A percentile compares a stretch with the other conserved stretches of the same genome.
These are phyloP conservation scores for Pelagophyceae sp. DNA, from an alignment of 352 stramenopile species.

Conservation along the genomic window DNA sequence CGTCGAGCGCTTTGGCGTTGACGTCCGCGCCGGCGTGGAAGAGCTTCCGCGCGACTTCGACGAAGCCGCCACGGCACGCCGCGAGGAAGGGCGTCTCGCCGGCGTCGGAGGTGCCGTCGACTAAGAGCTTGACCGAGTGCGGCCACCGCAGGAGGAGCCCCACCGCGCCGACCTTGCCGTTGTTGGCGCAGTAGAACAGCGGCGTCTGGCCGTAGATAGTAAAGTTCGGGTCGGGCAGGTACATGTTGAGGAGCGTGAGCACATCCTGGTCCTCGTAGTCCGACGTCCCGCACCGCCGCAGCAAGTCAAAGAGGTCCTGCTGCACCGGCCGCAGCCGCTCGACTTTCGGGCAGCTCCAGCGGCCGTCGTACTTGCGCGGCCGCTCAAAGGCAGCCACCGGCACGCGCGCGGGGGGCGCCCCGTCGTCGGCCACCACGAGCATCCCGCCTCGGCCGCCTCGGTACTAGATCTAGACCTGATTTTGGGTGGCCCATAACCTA, in stretches of 20 bases:
- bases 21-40: background rate
- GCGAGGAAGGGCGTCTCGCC: conserved; percentile 19
- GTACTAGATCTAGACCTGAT: too few relatives aligned
- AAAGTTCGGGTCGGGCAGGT: background rate
- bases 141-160: conserved; percentile 13
- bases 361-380: background rate
- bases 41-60: background rate
- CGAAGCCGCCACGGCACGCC: background rate
- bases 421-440: too few relatives aligned
- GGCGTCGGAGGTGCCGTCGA: background rate
- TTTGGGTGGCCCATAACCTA: too few relatives aligned
- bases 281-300: background rate
- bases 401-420: too few relatives aligned
- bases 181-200: conserved; percentile 4
- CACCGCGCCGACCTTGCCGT: conserved; percentile 12
- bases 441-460: too few relatives aligned
- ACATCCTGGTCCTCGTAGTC: background rate
- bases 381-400: too few relatives aligned
- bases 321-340: background rate
- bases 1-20: background rate
- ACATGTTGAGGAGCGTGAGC: conserved; percentile 8
- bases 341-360: background rate
- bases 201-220: conserved; percentile 6
- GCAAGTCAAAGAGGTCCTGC: background rate
- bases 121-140: background rate